Conservation (phyloP, 2,329 filamentous ascomycete genomes). For the Cordyceps farinosa region DNA sequence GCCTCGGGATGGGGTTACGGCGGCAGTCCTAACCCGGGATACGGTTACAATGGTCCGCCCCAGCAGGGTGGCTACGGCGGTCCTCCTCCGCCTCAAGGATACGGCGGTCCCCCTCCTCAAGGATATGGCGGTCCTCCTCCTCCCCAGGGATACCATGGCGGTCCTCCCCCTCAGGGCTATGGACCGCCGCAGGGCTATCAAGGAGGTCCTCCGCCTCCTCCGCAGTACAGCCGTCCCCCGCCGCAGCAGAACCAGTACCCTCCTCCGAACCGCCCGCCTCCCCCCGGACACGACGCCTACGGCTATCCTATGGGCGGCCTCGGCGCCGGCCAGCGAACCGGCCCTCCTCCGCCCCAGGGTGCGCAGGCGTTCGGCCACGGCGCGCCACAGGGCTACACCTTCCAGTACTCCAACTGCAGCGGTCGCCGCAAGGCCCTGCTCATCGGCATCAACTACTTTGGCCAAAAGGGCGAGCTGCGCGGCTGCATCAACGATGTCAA, state of each 20-base stretch:
- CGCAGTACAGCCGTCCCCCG: slow-evolving; percentile 24
- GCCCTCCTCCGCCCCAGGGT: slow-evolving; percentile 44
- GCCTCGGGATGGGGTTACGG: slow-evolving; percentile 29
- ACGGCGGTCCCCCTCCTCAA: slow-evolving; percentile 23
- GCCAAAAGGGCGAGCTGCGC: slow-evolving; percentile 65
- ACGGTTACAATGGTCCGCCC: slow-evolving; percentile 27
- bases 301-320: slow-evolving; percentile 40
- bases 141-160: slow-evolving; percentile 24
- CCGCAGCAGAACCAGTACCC: slow-evolving; percentile 22
- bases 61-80: slow-evolving; percentile 24
- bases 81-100: slow-evolving; percentile 23
- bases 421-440: slow-evolving; percentile 70
- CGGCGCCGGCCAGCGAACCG: slow-evolving; percentile 27
- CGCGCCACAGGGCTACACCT: slow-evolving; percentile 65
- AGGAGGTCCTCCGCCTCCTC: slow-evolving; percentile 20
- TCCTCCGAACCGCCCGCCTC: slow-evolving; percentile 33
- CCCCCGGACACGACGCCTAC: slow-evolving; percentile 42
- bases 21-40: slow-evolving; percentile 25
- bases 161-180: slow-evolving; percentile 23
- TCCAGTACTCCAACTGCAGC: slow-evolving; percentile 73
- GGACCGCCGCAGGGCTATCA: slow-evolving; percentile 22
- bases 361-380: slow-evolving; percentile 63
- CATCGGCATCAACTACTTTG: slow-evolving; percentile 80
- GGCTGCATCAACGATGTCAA: slow-evolving; percentile 80
- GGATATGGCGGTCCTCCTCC: slow-evolving; percentile 22